phyloP scores from a whole-genome alignment of 805 yeast species.

The Suhomyces sp. region DNA sequence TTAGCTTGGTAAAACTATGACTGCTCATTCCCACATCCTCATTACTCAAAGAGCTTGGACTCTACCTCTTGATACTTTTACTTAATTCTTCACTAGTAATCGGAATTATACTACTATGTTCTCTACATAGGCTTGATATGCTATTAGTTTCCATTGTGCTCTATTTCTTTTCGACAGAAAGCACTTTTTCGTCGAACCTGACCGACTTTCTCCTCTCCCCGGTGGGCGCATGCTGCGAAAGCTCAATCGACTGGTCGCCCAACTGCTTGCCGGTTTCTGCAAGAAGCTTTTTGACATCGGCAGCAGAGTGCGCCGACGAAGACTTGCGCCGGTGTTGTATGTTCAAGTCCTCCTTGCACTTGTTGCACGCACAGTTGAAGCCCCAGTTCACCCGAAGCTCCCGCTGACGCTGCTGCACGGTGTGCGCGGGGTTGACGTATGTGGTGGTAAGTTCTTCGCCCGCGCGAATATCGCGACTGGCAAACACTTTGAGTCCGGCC shows the following conservation, averaged over 20 bases:
- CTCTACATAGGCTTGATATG: no score
- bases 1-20: no score
- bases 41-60: no score
- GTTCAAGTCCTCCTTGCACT: slow-evolving; percentile 58
- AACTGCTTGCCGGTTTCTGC: slow-evolving; percentile 39
- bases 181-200: slow-evolving; percentile 60
- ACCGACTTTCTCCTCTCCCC: slow-evolving; percentile 60
- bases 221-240: slow-evolving; percentile 39
- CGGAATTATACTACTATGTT: no score
- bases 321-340: slow-evolving; percentile 47
- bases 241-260: slow-evolving; percentile 35
- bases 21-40: no score
- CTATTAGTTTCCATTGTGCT: no score
- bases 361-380: slow-evolving; percentile 62
- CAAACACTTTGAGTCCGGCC: slow-evolving; percentile 53
- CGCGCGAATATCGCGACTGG: slow-evolving; percentile 52
- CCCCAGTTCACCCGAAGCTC: slow-evolving; percentile 77
- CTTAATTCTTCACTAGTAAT: no score
- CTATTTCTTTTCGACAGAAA: slow-evolving; percentile 40
- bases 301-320: slow-evolving; percentile 16
- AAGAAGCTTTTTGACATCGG: slow-evolving; percentile 49
- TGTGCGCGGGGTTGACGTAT: slow-evolving; percentile 66
- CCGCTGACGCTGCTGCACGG: slow-evolving; percentile 59
- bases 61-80: no score
- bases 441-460: slow-evolving; percentile 70